Percentiles rank a stretch among this genome's conserved stretches.
phyloP scores from a whole-genome alignment of 805 yeast genomes.

The Maudiozyma barnettii region DNA sequence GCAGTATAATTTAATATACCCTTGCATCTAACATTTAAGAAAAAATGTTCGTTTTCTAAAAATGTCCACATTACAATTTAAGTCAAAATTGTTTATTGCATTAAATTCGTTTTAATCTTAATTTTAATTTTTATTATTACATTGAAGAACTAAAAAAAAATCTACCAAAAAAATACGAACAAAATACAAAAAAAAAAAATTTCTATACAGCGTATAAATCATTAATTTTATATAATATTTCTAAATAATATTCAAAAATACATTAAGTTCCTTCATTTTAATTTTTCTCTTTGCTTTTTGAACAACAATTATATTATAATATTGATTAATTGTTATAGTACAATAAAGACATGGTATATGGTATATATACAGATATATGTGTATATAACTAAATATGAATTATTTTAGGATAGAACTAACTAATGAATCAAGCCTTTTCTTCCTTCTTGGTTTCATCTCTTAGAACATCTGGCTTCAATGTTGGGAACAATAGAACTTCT shows the following conservation, averaged over 20 bases:
- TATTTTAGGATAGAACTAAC: background rate
- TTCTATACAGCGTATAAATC: background rate
- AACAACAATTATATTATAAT: background rate
- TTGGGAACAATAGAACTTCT: conserved; percentile 96
- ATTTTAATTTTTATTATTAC: background rate
- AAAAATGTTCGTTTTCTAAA: background rate
- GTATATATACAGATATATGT: too few species aligned
- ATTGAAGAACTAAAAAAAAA: background rate
- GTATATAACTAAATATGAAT: background rate
- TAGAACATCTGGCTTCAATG: conserved; percentile 83
- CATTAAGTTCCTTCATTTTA: background rate
- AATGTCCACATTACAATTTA: background rate
- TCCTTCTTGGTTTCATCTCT: conserved; percentile 28
- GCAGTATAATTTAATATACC: background rate
- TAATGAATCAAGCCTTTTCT: conserved; percentile 5
- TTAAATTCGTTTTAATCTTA: background rate
- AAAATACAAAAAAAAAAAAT: background rate
- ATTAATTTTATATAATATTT: background rate
- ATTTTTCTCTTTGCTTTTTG: background rate
- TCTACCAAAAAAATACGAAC: background rate
- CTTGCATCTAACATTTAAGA: background rate
- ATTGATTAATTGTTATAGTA: too few species aligned
- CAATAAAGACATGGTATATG: too few species aligned
- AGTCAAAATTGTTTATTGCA: background rate
- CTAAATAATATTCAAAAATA: background rate